Base-by-base conservation (phyloP, 1,284 basidiomycete genomes). In the Trichosporon sp. region DNA sequence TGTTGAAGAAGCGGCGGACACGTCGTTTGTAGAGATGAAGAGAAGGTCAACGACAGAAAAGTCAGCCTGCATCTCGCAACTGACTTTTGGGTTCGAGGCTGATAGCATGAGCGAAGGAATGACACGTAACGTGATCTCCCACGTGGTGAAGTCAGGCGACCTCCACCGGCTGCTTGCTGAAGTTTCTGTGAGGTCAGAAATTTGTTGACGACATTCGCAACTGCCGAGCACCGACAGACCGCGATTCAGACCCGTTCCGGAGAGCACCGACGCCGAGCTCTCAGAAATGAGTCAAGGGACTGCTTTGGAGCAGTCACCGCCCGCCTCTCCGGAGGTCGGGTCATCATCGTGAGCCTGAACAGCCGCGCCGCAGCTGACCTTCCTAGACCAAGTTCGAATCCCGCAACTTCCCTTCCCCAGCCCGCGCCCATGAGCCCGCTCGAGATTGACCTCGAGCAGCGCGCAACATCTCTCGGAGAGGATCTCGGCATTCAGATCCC, bases 391-490 rank as follows among this genome's bases (percentile, higher is more conserved):
- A 27, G 23, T 27, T 32, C 62, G 32, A 32, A 51, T 12, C 53
- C 67, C 31, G 64, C 68, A 44, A 42, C 65, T 9, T 44, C 62
- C 38, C 62, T 21, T 23, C 11, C 62, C 15, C 12, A 29, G 27
- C 47, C 44, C 29, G 42, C 44, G n/a, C n/a, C 65, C n/a, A 38
- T 60, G 25, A 62, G 34, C 7, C 68, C 68, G 12, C 58, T 72
- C 34, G n/a, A 63, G 11, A 63, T 70, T 27, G 67, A 72, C 65
- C 44, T 72, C 15, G 63, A 27, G 11, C 27, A 62, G 62, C 68
- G 71, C 23, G 23, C 63, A 2, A 15, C 53, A 0, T 23, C 18
- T 3, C 68, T 72, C 18, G 64, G 29, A n/a, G 62, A 64, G 27
- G 66, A 72, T 13, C 60, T 72, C 18, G 65, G 67, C 15, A 29